These are phyloP conservation scores for Myxozyma sirexii DNA, from an alignment of 805 yeast species.

Conservation along the genomic window DNA sequence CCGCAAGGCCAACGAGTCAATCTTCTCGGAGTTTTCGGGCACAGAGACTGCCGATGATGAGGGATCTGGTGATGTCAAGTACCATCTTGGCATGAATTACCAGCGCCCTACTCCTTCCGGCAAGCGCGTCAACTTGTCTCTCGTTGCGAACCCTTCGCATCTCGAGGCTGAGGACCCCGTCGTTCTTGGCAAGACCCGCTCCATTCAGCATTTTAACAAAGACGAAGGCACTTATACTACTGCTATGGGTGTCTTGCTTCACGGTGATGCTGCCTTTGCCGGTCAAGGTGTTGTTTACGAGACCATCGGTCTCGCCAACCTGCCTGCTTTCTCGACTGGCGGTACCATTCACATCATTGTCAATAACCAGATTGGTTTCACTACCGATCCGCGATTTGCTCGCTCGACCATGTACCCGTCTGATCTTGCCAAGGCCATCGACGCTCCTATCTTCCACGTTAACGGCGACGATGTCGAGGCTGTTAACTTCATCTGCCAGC, in stretches of 20 bases:
- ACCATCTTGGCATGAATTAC: constrained; percentile 99
- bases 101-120: constrained; percentile 99
- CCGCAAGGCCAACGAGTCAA: constrained; percentile 97
- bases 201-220: constrained; percentile 86
- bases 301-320: constrained; percentile 89
- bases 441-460: constrained; percentile 99
- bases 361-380: constrained; percentile 98
- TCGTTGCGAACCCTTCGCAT: constrained; percentile 99
- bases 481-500: constrained; percentile 83
- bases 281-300: constrained; percentile 99
- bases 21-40: constrained; percentile 94
- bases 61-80: constrained; percentile 99
- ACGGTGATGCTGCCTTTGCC: constrained; percentile 99
- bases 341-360: constrained; percentile 96
- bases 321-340: constrained; percentile 97
- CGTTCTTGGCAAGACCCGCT: constrained; percentile 96
- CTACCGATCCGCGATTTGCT: constrained; percentile 96
- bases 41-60: constrained; percentile 79
- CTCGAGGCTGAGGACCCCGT: constrained; percentile 99
- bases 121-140: constrained; percentile 88
- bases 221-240: constrained; percentile 81
- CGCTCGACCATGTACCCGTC: constrained; percentile 98
- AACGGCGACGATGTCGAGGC: constrained; percentile 98
- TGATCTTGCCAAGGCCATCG: constrained; percentile 93
- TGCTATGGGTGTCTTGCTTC: constrained; percentile 90